These are phyloP conservation scores for Mucor plumbeus DNA, from an alignment of 371 early-diverging fungal genomes.

Conservation along the genomic window DNA sequence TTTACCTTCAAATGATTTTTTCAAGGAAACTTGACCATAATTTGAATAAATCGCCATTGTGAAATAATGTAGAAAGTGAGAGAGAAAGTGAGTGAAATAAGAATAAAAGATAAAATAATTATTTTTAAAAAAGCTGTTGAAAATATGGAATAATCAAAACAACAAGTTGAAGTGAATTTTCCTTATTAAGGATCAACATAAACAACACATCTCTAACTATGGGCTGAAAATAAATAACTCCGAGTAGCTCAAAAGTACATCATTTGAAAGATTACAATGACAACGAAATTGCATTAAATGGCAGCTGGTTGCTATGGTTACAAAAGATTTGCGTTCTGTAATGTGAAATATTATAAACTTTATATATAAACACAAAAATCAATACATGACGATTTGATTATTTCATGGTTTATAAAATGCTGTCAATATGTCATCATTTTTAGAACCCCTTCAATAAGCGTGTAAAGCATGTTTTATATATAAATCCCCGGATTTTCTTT, in stretches of 20 bases:
- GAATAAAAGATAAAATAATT: neutral
- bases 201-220: conserved; percentile 7
- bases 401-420: conserved; percentile 6
- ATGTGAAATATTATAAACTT: no score
- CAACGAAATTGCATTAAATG: no score
- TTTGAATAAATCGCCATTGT: conserved; percentile 16
- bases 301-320: no score
- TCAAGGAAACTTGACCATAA: conserved; percentile 12
- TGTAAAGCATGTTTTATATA: neutral
- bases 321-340: no score
- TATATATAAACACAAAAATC: neutral
- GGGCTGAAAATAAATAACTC: neutral
- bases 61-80: neutral
- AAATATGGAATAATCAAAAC: conserved; percentile 8
- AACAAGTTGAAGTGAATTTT: neutral
- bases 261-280: neutral
- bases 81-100: neutral
- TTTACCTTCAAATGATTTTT: conserved; percentile 24
- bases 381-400: conserved; percentile 2
- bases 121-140: neutral
- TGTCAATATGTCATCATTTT: conserved; percentile 19
- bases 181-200: conserved; percentile 14
- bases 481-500: conserved; percentile 10
- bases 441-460: conserved; percentile 12
- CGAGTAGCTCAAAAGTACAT: neutral